Base-by-base conservation (phyloP, 116 monocot genomes). In the Trichopus zeylanicus region DNA sequence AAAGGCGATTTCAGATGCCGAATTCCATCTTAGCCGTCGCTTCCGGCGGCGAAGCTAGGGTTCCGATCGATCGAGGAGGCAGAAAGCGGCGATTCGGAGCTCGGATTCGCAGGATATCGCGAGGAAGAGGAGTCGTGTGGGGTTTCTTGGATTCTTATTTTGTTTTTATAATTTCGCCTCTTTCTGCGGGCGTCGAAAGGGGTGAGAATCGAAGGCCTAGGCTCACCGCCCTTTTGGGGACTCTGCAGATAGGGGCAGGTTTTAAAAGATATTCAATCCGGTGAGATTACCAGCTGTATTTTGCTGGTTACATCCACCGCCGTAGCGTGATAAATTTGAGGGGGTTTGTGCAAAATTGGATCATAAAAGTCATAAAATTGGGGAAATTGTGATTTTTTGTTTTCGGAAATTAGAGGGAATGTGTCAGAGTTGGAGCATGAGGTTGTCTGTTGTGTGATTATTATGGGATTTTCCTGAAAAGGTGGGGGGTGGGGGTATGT, bases 151-250 rank as follows among this genome's bases (percentile, higher is more conserved):
- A 16, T 13, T 18, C n/a, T n/a, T n/a, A n/a, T n/a, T n/a, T n/a
- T n/a, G n/a, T n/a, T n/a, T 42, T 42, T 42, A 42, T 42, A 42
- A 13, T 42, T n/a, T 42, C 42, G 42, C 42, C 42, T 42, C 42
- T 42, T 42, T 42, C 42, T 42, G 42, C 42, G 42, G 42, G 42
- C 42, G 42, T 42, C 42, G 42, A 42, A 12, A 4, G 42, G 12
- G 13, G 12, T 16, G 42, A 42, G 13, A 16, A 42, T 16, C 0
- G 12, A 16, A 42, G 37, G 2, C 42, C n/a, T 42, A 42, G 3
- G 42, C 0, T 42, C 42, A 42, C 42, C 42, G 7, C 42, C 42
- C 13, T 42, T 13, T 10, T 16, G n/a, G 42, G n/a, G 13, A 42
- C 42, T 42, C n/a, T n/a, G n/a, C n/a, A 42, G 42, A 42, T 42